Evolutionary conservation across 2,329 filamentous ascomycete genomes (phyloP), one percentile per base, ranked within the genome.

Genomic region (Fusarium veterinarium): DNA sequence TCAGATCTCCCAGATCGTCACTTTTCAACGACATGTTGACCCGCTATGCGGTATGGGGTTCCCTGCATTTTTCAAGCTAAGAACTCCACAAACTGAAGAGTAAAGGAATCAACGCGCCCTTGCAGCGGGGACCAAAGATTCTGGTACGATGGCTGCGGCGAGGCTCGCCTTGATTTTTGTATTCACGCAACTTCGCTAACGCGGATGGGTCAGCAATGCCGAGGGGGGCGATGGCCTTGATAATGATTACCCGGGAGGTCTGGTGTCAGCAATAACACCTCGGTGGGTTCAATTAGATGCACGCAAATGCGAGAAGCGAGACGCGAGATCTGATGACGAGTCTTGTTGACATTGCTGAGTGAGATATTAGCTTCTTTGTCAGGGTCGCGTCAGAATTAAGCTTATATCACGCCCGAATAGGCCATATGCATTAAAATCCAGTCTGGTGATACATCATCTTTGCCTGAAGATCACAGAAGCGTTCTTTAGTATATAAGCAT

Each of bases 101-200:
- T 14, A n/a, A 12, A 16, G 31, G 13, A 46, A 45, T 41, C 45
- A 42, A 37, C 23, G 28, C 66, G 64, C 66, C 66, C 48, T 69
- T 67, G 17, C 49, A 38, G 49, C 49, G 49, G 49, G 13, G 23
- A n/a, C 49, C 3, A 13, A 7, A 33, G 13, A 20, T n/a, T 12
- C 35, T 38, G 31, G 20, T 38, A 38, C 31, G 16, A 58, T 20
- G 31, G 9, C 8, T 25, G 16, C 11, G 23, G 20, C 20, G 20
- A 10, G 38, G 3, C 0, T 8, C 31, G 19, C 17, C 31, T 9
- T 37, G 10, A 38, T 17, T 11, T 17, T 20, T 11, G 11, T 7
- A 9, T 33, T 17, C 20, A 9, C 16, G 20, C 7, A 23, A 28
- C 23, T 45, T 28, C 1, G 23, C 16, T 1, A 23, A n/a, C 10